Conservation (phyloP, 2,329 filamentous ascomycete genomes). For the Colletotrichum caudatum region DNA sequence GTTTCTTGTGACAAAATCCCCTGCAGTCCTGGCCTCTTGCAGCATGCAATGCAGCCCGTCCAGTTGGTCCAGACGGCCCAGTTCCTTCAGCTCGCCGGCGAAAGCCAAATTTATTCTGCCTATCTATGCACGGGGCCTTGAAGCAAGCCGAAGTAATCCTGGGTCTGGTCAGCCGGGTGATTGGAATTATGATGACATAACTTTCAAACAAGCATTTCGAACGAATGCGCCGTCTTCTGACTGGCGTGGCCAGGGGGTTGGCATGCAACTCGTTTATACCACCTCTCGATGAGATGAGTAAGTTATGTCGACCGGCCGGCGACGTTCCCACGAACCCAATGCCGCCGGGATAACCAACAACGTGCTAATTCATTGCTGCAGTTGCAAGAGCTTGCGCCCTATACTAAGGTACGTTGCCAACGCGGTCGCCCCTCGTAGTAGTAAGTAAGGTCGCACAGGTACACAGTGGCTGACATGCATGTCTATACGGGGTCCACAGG, state of each 20-base stretch:
- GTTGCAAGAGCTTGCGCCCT: neutral
- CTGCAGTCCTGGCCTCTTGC: conserved; percentile 16
- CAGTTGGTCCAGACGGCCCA: conserved; percentile 8
- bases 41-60: conserved; percentile 22
- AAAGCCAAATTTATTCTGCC: neutral
- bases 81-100: neutral
- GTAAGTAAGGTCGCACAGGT: too few relatives aligned
- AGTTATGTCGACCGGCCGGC: conserved; percentile 1
- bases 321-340: neutral
- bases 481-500: neutral
- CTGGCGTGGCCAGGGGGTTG: conserved; percentile 16
- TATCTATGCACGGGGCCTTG: neutral
- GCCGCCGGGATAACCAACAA: neutral
- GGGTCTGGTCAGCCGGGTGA: neutral
- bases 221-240: neutral
- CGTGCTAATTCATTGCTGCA: neutral
- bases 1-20: conserved; percentile 21
- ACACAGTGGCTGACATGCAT: neutral
- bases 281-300: neutral
- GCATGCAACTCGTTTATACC: neutral
- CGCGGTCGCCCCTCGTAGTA: too few relatives aligned
- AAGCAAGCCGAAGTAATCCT: neutral
- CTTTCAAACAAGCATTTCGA: conserved; percentile 16
- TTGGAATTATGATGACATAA: neutral
- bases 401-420: too few relatives aligned